Conservation (phyloP, 306 rosid genomes). For the Cicer arietinum region DNA sequence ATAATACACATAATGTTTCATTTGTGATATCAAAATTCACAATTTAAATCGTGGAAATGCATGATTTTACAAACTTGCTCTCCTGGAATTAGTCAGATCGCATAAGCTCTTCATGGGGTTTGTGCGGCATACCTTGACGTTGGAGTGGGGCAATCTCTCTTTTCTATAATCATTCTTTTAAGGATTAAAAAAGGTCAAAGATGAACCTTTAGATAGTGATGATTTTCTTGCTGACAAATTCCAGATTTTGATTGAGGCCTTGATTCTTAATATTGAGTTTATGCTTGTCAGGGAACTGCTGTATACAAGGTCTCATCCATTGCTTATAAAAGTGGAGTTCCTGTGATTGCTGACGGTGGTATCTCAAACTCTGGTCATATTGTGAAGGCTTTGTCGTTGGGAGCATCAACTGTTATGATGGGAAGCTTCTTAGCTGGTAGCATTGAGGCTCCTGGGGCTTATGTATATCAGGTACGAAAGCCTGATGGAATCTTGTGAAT, state of each 20-base stretch:
- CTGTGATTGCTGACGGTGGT: conserved; percentile 94
- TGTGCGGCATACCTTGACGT: not conserved
- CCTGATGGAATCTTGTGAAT: not conserved
- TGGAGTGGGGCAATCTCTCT: not conserved
- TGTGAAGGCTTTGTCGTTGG: conserved; percentile 84
- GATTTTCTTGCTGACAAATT: conserved; percentile 3
- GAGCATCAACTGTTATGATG: conserved; percentile 97
- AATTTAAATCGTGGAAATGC: too few species aligned
- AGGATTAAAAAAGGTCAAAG: not conserved
- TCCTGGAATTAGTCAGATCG: too few species aligned
- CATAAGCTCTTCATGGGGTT: not conserved
- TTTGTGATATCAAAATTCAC: not conserved
- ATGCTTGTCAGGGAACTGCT: conserved; percentile 72
- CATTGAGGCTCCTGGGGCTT: conserved; percentile 88
- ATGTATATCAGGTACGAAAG: conserved; percentile 66
- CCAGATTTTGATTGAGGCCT: conserved; percentile 1
- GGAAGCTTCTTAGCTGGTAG: conserved; percentile 97
- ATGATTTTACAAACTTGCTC: too few species aligned
- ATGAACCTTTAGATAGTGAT: conserved; percentile 2
- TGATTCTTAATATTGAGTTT: conserved; percentile 4
- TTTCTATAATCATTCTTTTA: not conserved
- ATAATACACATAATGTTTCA: not conserved
- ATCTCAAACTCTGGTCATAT: conserved; percentile 92
- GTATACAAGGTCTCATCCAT: conserved; percentile 83
- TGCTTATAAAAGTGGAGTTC: conserved; percentile 79